Evolutionary conservation across 768 basidiomycete species (phyloP).

Genomic region (button mushroom (Agaricus bisporus)): DNA sequence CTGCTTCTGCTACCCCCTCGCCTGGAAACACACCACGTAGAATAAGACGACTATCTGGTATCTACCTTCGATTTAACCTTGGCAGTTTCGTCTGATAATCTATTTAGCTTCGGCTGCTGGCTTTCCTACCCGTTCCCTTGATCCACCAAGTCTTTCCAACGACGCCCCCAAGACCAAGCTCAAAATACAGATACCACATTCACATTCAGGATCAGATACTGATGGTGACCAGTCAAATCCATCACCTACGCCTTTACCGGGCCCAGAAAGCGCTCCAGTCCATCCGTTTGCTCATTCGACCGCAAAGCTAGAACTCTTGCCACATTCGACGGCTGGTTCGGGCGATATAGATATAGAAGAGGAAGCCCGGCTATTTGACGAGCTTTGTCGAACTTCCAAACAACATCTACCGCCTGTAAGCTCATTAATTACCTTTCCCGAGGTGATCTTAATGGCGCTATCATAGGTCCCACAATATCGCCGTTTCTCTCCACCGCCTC

Average conservation of each 20-base stretch:
- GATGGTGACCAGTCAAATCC: neutral
- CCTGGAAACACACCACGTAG: no score
- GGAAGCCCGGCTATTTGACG: slow-evolving; percentile 61
- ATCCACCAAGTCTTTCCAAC: neutral
- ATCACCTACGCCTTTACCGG: slow-evolving; percentile 4
- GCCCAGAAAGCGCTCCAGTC: slow-evolving; percentile 6
- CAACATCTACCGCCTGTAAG: slow-evolving; percentile 7
- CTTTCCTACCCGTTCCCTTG: slow-evolving; percentile 4
- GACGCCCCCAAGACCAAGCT: neutral
- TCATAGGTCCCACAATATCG: slow-evolving; percentile 17
- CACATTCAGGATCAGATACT: neutral
- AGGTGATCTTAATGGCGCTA: neutral
- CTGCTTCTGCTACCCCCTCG: no score
- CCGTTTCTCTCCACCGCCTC: slow-evolving; percentile 12
- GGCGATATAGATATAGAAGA: slow-evolving; percentile 61
- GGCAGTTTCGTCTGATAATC: no score
- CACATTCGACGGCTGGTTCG: slow-evolving; percentile 15
- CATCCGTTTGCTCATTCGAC: slow-evolving; percentile 44
- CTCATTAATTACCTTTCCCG: neutral
- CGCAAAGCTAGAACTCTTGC: slow-evolving; percentile 47
- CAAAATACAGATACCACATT: slow-evolving; percentile 1
- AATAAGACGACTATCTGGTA: no score
- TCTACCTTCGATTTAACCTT: no score
- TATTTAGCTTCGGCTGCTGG: slow-evolving; percentile 2
- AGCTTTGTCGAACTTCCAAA: slow-evolving; percentile 42